Base-by-base conservation (phyloP, 2,329 filamentous ascomycete genomes). In the Sporothrix protearum region DNA sequence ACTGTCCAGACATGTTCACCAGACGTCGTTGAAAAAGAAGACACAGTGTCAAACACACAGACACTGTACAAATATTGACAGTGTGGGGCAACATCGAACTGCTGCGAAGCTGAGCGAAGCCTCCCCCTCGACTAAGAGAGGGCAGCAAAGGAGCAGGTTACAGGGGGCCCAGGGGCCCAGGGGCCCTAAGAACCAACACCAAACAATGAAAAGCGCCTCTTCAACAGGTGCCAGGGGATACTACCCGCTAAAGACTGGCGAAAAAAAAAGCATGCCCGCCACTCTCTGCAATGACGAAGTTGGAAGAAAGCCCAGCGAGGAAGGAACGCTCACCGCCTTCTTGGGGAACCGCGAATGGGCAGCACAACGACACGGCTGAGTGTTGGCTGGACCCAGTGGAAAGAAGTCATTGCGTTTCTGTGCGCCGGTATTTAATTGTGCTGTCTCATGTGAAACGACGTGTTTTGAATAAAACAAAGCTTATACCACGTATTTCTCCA, bases 171-270 rank as follows among this genome's bases (percentile, higher is more conserved):
- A 14, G 42, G 42, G 14, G 14, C 42, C 42, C 19, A 47, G 42
- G 42, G 14, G 14, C 42, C 42, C 19, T 16, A 47, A 14, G 14
- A 47, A 4, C 42, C 42, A 47, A 19, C 42, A 47, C 9, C 49
- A 28, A 28, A 53, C 10, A 22, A 22, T 53, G 22, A 14, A 25
- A 7, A 53, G 25, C 12, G 10, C 22, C 10, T 10, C 3, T 45
- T 36, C 12, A 14, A 39, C 14, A 59, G 30, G 7, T 49, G 49
- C 8, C n/a, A 25, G 7, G 2, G 4, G 53, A 42, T 42, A 25
- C 19, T 71, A 47, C 71, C 71, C 71, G 63, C 55, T 68, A 55
- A 59, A 49, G 10, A 22, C 9, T 28, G 57, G 39, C 39, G n/a
- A 63, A 68, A 72, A 71, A 68, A 39, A 42, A 12, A 36, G 59